Evolutionary conservation across 495 filamentous ascomycete genomes (phyloP), one percentile per base, ranked within the genome.

Genomic region (Stereocaulon alpinum): DNA sequence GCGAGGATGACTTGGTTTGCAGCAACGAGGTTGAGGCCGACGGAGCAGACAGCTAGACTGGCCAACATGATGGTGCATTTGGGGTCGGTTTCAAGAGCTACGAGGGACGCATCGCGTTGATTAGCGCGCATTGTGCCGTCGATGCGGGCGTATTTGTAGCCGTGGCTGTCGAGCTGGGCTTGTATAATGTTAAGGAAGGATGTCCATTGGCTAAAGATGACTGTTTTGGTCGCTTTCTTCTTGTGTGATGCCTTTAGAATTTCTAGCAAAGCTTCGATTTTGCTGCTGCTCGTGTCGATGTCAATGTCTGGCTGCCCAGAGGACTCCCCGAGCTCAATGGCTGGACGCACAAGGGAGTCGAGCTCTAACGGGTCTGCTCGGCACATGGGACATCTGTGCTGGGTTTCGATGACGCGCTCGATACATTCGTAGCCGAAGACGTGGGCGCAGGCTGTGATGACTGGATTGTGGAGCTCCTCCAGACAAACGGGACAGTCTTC

Each of bases 181-280:
- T 89, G 82, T 43, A 95, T 80, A 55, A 96, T 79, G 50, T 87
- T 79, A 2, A 97, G 77, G 74, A 95, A 96, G 5, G 82, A 85
- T 0, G 91, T 96, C 91, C 91, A 97, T 67, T 96, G 91, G 12
- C 85, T 89, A 75, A 97, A 97, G 40, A 96, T 80, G 55, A 97
- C 83, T 4, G 89, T 87, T 68, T 96, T 96, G 43, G 82, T 89
- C 9, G 74, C 77, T 0, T 82, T 72, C 18, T 86, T 83, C 61
- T 81, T 81, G 11, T 84, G 78, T 44, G 83, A 82, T 1, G 87
- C 88, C 14, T 80, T 82, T 7, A 95, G 73, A 59, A 96, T 91
- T 58, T 84, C 82, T 65, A 94, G 74, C 0, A 96, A 74, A 6
- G 87, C 85, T 64, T 92, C 86, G 49, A 92, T 87, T 70, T 96